Evolutionary conservation across 2,329 filamentous ascomycete genomes (phyloP).

Genomic region (Trichoderma afroharzianum): DNA sequence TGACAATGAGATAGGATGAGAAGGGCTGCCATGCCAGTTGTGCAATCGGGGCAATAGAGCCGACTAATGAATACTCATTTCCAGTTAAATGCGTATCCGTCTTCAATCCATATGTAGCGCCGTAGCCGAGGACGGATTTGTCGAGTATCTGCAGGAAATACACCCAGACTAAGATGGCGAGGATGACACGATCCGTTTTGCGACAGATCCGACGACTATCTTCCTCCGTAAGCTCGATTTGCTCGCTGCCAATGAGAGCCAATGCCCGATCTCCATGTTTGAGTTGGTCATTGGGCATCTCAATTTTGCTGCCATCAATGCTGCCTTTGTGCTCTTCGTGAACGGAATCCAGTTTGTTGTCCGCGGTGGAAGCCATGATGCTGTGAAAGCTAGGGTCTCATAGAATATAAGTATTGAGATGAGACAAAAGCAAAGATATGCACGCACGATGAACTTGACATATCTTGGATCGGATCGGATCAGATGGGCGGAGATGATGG

Average conservation of each 20-base stretch:
- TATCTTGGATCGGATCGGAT: neutral
- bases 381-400: neutral
- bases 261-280: neutral
- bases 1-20: constrained; percentile 57
- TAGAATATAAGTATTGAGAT: neutral
- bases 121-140: constrained; percentile 55
- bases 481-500: neutral
- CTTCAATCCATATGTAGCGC: constrained; percentile 52
- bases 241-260: neutral
- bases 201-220: constrained; percentile 46
- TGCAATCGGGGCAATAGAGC: constrained; percentile 56
- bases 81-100: constrained; percentile 48
- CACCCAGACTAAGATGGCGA: constrained; percentile 52
- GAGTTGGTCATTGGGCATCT: neutral
- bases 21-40: constrained; percentile 60
- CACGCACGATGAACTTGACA: neutral
- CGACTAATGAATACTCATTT: constrained; percentile 54
- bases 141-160: constrained; percentile 57
- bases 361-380: neutral
- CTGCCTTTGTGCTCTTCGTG: neutral
- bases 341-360: neutral
- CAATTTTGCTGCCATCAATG: neutral
- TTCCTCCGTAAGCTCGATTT: constrained; percentile 19
- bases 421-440: neutral
- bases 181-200: constrained; percentile 59